Base-by-base conservation (phyloP, 2,329 filamentous ascomycete genomes). In the Ophiostoma populinum region DNA sequence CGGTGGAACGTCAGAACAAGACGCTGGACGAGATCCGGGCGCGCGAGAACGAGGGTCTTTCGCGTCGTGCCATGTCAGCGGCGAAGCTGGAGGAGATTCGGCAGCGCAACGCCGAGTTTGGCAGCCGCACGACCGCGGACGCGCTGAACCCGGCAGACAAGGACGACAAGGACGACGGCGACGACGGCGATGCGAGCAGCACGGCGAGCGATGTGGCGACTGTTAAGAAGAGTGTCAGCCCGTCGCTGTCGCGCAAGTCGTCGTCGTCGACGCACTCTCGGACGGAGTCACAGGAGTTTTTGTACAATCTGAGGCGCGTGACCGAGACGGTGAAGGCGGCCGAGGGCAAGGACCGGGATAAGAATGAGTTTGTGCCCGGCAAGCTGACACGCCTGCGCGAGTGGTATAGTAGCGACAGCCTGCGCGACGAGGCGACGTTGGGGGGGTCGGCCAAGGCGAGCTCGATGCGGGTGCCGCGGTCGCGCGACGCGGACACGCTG, bases 21-120 rank as follows among this genome's bases (percentile, higher is more conserved):
- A 62, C 60, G 33, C 45, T 69, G 7, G 63, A 69, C 28, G 61
- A 66, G 18, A 59, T 70, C 30, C 51, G 53, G 6, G 52, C 52
- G 13, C 52, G 54, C 5, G 62, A 66, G 42, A 51, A 55, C 7
- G 55, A 56, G 41, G 45, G 55, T 3, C 44, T 62, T 18, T 62
- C 67, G 5, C 61, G 51, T 37, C 55, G 60, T 34, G 58, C 59
- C 2, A 48, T 66, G 12, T 60, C 66, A n/a, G 56, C 57, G 6
- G 59, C 61, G 35, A 56, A 58, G 21, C 50, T 72, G 3, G 65
- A 63, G 22, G 66, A 69, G 47, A 68, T 69, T 36, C 56, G 60
- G 25, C 61, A 66, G 36, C 55, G 51, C 38, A 67, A 70, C 45
- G 57, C 59, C 4, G 51, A 52, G 28, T 47, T 49, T 11, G 50